Conservation (phyloP, 305 asterid species). For the Plantago rigida region DNA sequence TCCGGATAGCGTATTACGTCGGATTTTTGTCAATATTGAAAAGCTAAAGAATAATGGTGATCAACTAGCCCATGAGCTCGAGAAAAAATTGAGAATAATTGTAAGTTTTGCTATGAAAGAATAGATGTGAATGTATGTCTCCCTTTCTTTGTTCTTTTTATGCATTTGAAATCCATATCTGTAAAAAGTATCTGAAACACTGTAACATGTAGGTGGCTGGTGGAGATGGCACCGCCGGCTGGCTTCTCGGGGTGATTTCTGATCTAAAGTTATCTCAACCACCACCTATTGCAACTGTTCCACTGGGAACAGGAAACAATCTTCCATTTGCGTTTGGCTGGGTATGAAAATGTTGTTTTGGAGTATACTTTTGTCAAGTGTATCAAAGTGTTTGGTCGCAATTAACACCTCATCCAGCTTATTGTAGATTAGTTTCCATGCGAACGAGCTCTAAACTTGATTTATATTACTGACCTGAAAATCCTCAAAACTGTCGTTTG, state of each 20-base stretch:
- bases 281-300: slow-evolving; percentile 81
- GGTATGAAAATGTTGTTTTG: slow-evolving; percentile 38
- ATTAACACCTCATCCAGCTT: too few relatives aligned
- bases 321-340: slow-evolving; percentile 94
- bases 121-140: not conserved
- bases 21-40: slow-evolving; percentile 50
- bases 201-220: slow-evolving; percentile 65
- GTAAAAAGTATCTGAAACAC: slow-evolving; percentile 14
- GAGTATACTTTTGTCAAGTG: not conserved
- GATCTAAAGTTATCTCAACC: slow-evolving; percentile 69
- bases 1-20: slow-evolving; percentile 61
- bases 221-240: slow-evolving; percentile 96
- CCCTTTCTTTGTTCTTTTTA: not conserved
- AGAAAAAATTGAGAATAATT: slow-evolving; percentile 55
- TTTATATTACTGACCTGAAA: too few relatives aligned
- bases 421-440: too few relatives aligned
- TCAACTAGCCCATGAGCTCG: slow-evolving; percentile 39
- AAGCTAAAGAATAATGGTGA: slow-evolving; percentile 58
- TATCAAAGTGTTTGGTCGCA: too few relatives aligned
- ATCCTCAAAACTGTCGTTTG: too few relatives aligned
- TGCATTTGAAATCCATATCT: not conserved
- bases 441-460: too few relatives aligned
- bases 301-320: slow-evolving; percentile 91
- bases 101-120: slow-evolving; percentile 40
- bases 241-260: slow-evolving; percentile 90